These are phyloP conservation scores for Zychaea mexicana DNA, from an alignment of 371 early-diverging fungal species.

Conservation along the genomic window DNA sequence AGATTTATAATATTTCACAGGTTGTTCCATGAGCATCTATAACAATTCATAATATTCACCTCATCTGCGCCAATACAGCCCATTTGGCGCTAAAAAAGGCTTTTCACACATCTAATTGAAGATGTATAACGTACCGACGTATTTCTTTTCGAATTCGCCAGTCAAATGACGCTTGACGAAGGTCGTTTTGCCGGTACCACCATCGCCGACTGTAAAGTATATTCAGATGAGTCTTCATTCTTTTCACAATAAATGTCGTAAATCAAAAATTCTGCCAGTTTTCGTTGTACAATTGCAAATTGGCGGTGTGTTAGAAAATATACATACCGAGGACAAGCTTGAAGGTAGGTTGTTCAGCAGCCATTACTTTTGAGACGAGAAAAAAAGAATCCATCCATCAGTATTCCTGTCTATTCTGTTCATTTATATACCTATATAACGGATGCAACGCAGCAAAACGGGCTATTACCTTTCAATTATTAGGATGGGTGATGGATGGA, in stretches of 20 bases:
- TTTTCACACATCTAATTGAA: too few species aligned
- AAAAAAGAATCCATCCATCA: background rate
- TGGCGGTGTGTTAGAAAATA: too few species aligned
- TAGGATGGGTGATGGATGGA: too few species aligned
- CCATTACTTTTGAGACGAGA: slow-evolving; percentile 22
- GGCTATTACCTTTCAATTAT: too few species aligned
- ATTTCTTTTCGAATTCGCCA: slow-evolving; percentile 99
- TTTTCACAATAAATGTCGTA: background rate
- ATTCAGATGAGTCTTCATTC: background rate
- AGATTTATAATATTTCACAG: too few species aligned
- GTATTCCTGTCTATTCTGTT: background rate
- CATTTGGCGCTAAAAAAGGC: background rate
- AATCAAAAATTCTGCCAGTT: too few species aligned
- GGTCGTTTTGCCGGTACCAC: slow-evolving; percentile 99
- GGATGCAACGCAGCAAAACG: too few species aligned
- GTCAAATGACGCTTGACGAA: slow-evolving; percentile 99
- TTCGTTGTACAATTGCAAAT: too few species aligned
- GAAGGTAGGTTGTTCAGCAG: slow-evolving; percentile 68
- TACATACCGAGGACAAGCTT: slow-evolving; percentile 81
- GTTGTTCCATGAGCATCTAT: background rate
- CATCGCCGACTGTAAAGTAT: slow-evolving; percentile 91
- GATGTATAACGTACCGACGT: slow-evolving; percentile 90
- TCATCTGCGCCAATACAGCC: background rate
- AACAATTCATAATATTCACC: too few species aligned
- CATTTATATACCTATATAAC: background rate